These are phyloP conservation scores for Glarea lozoyensis DNA, from an alignment of 495 filamentous ascomycete species.

Conservation along the genomic window DNA sequence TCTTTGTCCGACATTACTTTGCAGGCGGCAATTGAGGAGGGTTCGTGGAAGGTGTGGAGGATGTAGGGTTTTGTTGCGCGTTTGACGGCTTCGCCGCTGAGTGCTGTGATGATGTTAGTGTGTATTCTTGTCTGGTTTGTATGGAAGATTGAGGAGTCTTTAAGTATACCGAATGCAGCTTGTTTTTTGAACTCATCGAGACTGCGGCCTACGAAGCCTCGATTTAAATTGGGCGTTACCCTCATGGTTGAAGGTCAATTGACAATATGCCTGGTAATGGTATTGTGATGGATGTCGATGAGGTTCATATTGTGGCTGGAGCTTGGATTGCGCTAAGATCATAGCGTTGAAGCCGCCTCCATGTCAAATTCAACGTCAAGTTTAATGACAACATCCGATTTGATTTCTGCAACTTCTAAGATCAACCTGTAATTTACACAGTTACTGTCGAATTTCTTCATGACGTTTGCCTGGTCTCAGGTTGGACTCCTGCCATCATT, in stretches of 20 bases:
- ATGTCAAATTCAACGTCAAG: too few relatives aligned
- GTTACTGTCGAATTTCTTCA: too few relatives aligned
- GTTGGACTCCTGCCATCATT: too few relatives aligned
- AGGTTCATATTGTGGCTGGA: background rate
- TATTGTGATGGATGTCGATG: background rate
- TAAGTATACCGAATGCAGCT: slow-evolving; percentile 12
- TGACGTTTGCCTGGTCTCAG: too few relatives aligned
- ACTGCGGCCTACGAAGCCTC: slow-evolving; percentile 23
- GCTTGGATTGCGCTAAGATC: background rate
- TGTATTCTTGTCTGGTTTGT: background rate
- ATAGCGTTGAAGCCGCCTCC: too few relatives aligned
- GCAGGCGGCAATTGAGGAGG: slow-evolving; percentile 51
- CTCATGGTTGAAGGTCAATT: slow-evolving; percentile 14
- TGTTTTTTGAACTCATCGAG: slow-evolving; percentile 22
- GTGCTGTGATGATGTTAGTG: slow-evolving; percentile 5
- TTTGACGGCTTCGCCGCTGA: slow-evolving; percentile 17
- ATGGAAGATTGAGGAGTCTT: background rate
- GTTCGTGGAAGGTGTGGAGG: slow-evolving; percentile 57
- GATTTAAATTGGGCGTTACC: slow-evolving; percentile 10
- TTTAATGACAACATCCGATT: too few relatives aligned
- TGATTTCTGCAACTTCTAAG: too few relatives aligned
- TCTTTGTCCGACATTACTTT: slow-evolving; percentile 81
- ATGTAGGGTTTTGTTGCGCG: slow-evolving; percentile 41
- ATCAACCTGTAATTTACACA: too few relatives aligned
- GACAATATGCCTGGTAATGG: background rate